These are phyloP conservation scores for Blumeriella jaapii DNA, from an alignment of 2,329 filamentous ascomycete species.

Conservation along the genomic window DNA sequence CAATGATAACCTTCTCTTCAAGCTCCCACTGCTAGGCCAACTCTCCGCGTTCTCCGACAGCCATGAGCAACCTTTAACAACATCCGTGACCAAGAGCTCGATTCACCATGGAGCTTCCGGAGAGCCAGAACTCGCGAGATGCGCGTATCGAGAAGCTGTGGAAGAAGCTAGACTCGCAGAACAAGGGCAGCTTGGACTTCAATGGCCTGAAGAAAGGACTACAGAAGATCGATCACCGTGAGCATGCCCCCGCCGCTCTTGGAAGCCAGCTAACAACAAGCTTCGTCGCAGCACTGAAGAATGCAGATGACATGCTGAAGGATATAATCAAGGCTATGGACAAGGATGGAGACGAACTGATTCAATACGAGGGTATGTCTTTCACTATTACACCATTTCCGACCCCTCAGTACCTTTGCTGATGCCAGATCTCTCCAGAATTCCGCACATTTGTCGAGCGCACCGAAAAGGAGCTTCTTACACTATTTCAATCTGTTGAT, in stretches of 20 bases:
- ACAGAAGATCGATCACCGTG: constrained; percentile 84
- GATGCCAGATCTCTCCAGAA: constrained; percentile 40
- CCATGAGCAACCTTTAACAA: constrained; percentile 20
- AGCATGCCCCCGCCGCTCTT: constrained; percentile 27
- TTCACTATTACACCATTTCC: background rate
- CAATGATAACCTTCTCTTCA: constrained; percentile 6
- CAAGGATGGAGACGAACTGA: constrained; percentile 75
- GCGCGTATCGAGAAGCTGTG: constrained; percentile 75
- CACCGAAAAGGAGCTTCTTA: constrained; percentile 72
- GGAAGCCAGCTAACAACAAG: constrained; percentile 17
- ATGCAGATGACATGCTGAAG: constrained; percentile 75
- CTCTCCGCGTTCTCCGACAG: constrained; percentile 2
- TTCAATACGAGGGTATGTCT: constrained; percentile 72
- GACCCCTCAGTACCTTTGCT: background rate
- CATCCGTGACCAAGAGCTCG: constrained; percentile 4
- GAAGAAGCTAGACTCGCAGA: constrained; percentile 66
- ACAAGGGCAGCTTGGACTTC: constrained; percentile 71
- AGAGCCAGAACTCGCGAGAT: constrained; percentile 70
- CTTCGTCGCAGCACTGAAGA: constrained; percentile 56
- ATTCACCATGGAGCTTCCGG: constrained; percentile 47
- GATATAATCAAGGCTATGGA: constrained; percentile 77
- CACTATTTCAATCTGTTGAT: constrained; percentile 80
- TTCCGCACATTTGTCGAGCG: constrained; percentile 81
- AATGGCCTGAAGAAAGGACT: constrained; percentile 76
- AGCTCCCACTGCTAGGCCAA: background rate